Evolutionary conservation across 495 filamentous ascomycete species (phyloP).

Genomic region (Podospora fimiseda): DNA sequence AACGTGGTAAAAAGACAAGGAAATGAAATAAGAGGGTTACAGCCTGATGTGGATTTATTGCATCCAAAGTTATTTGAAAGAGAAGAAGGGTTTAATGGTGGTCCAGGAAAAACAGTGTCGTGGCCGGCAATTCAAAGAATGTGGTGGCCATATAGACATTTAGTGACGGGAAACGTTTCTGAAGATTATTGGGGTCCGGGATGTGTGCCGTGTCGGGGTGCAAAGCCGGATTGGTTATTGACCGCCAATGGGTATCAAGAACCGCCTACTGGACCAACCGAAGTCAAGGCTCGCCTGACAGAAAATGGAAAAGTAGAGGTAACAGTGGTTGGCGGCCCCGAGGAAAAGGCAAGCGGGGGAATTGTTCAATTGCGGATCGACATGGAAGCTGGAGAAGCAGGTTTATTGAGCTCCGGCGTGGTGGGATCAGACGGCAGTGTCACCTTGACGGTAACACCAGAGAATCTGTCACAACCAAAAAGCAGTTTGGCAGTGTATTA

Average conservation of each 20-base stretch:
- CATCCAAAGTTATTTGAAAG: not conserved
- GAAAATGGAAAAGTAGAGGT: not conserved
- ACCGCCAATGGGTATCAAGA: slow-evolving; percentile 1
- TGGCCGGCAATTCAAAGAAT: not conserved
- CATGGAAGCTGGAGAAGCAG: not conserved
- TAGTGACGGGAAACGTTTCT: not conserved
- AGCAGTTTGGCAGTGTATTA: not conserved
- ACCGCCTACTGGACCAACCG: not conserved
- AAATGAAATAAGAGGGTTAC: not conserved
- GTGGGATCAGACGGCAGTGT: not conserved
- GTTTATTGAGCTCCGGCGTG: not conserved
- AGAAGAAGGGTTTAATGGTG: slow-evolving; percentile 1
- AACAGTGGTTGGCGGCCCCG: not conserved
- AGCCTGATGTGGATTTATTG: not conserved
- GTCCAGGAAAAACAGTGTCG: not conserved
- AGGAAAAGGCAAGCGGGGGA: not conserved
- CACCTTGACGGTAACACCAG: not conserved
- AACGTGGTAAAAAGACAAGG: not conserved
- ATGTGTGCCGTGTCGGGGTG: not conserved
- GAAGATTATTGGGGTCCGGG: not conserved
- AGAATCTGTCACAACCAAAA: not conserved
- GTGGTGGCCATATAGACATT: not conserved
- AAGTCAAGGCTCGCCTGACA: not conserved
- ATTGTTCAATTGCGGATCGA: not conserved
- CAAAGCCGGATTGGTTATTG: not conserved